Evolutionary conservation across 441 rosid genomes (phyloP).

Genomic region (Arabidopsis lyrata): DNA sequence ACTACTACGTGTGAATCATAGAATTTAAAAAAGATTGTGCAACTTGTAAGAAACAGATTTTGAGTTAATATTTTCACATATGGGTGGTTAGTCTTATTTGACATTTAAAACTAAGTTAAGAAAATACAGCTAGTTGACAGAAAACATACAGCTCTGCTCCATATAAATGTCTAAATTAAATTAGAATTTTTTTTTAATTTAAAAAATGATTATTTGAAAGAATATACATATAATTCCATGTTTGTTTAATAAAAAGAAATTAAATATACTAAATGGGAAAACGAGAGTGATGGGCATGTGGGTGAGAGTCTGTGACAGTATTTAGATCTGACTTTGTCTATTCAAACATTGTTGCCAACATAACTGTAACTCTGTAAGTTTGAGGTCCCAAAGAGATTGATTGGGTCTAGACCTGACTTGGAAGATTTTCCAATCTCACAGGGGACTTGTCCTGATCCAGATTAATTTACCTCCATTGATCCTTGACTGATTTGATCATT

Average conservation of each 20-base stretch:
- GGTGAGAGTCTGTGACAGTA: conserved; percentile 44
- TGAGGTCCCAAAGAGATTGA: conserved; percentile 36
- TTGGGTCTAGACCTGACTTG: conserved; percentile 33
- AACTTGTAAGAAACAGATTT: conserved; percentile 30
- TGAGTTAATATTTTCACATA: conserved; percentile 36
- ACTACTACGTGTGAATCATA: conserved; percentile 7
- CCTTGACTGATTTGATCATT: conserved; percentile 9
- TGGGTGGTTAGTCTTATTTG: conserved; percentile 20
- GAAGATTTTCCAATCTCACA: conserved; percentile 38
- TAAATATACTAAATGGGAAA: neutral
- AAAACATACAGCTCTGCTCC: conserved; percentile 40
- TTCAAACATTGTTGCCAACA: conserved; percentile 47
- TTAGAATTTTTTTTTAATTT: neutral
- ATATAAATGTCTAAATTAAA: conserved; percentile 27
- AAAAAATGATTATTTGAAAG: neutral
- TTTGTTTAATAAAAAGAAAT: neutral
- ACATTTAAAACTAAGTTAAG: neutral
- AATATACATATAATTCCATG: conserved; percentile 3
- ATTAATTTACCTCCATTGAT: conserved; percentile 2
- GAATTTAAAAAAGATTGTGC: neutral
- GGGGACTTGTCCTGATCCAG: conserved; percentile 36
- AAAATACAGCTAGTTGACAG: conserved; percentile 42
- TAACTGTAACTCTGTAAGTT: conserved; percentile 25
- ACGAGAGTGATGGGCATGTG: conserved; percentile 47
- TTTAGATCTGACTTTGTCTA: conserved; percentile 47